phyloP scores from a whole-genome alignment of 2,329 filamentous ascomycete species.

The Fusarium sp. region DNA sequence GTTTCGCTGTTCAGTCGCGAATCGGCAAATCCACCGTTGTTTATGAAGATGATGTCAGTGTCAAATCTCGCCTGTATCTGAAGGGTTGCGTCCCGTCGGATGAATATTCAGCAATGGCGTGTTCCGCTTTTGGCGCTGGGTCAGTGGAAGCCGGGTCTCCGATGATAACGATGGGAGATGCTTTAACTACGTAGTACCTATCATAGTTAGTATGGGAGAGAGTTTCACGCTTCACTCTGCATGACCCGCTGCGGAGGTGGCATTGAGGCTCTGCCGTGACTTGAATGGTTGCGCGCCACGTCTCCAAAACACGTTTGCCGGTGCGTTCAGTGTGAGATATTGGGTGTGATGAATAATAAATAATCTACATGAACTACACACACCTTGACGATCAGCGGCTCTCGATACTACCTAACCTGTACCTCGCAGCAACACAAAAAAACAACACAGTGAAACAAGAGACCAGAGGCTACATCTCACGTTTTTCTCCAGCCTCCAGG shows the following conservation, averaged over 20 bases:
- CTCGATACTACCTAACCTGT: constrained; percentile 10
- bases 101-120: constrained; percentile 29
- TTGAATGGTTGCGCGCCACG: constrained; percentile 31
- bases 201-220: constrained; percentile 10
- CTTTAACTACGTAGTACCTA: not conserved
- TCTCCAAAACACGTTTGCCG: constrained; percentile 14
- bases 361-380: constrained; percentile 26
- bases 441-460: constrained; percentile 1
- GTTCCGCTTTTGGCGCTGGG: constrained; percentile 16
- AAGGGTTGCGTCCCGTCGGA: constrained; percentile 31
- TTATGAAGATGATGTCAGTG: constrained; percentile 40
- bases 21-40: constrained; percentile 17
- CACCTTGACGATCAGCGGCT: constrained; percentile 37
- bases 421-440: constrained; percentile 15
- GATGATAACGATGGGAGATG: constrained; percentile 3
- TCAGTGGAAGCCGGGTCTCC: constrained; percentile 14
- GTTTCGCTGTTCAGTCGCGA: constrained; percentile 18
- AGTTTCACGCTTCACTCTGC: constrained; percentile 11
- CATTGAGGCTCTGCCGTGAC: constrained; percentile 21
- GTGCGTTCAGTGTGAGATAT: constrained; percentile 25
- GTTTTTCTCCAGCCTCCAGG: constrained; percentile 23
- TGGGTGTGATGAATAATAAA: constrained; percentile 27
- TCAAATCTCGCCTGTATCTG: constrained; percentile 13
- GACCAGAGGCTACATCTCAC: constrained; percentile 14
- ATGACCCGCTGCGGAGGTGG: constrained; percentile 27